These are phyloP conservation scores for Fusarium compactum DNA, from an alignment of 2,329 filamentous ascomycete species.

Conservation along the genomic window DNA sequence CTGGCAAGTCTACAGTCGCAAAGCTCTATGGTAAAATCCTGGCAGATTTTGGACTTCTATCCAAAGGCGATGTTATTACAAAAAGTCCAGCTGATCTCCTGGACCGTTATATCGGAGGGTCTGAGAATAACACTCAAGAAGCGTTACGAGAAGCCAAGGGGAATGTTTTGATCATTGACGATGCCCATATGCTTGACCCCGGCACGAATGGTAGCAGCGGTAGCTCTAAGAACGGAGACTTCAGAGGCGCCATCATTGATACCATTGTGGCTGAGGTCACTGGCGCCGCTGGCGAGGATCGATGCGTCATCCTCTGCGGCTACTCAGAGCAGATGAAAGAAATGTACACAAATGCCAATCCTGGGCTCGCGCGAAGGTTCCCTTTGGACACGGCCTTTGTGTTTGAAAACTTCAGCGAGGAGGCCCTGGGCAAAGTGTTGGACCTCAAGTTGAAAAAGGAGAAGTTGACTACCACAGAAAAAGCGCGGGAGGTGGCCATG, in stretches of 20 bases:
- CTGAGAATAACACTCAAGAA: constrained; percentile 76
- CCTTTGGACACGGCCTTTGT: constrained; percentile 72
- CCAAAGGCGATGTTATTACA: constrained; percentile 65
- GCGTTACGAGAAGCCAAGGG: constrained; percentile 74
- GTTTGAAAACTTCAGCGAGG: constrained; percentile 76
- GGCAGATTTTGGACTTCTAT: constrained; percentile 72
- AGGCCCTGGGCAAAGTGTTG: constrained; percentile 71
- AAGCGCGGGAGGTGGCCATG: constrained; percentile 67
- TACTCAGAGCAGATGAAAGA: constrained; percentile 77
- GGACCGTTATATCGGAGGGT: constrained; percentile 71
- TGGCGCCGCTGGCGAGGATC: constrained; percentile 75
- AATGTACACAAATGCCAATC: constrained; percentile 80
- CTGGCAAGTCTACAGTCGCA: constrained; percentile 79
- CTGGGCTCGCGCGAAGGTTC: constrained; percentile 76
- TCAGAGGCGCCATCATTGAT: constrained; percentile 75
- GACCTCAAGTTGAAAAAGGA: constrained; percentile 71
- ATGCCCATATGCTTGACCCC: constrained; percentile 75
- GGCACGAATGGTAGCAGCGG: constrained; percentile 49
- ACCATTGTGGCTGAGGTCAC: constrained; percentile 82
- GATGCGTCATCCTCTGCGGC: constrained; percentile 78
- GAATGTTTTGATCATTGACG: constrained; percentile 82
- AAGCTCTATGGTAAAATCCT: constrained; percentile 77
- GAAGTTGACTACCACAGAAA: constrained; percentile 64
- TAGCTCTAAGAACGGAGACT: constrained; percentile 56
- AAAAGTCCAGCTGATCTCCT: constrained; percentile 82